These are phyloP conservation scores for Viola pubescens DNA, from an alignment of 441 rosid genomes.

Conservation along the genomic window DNA sequence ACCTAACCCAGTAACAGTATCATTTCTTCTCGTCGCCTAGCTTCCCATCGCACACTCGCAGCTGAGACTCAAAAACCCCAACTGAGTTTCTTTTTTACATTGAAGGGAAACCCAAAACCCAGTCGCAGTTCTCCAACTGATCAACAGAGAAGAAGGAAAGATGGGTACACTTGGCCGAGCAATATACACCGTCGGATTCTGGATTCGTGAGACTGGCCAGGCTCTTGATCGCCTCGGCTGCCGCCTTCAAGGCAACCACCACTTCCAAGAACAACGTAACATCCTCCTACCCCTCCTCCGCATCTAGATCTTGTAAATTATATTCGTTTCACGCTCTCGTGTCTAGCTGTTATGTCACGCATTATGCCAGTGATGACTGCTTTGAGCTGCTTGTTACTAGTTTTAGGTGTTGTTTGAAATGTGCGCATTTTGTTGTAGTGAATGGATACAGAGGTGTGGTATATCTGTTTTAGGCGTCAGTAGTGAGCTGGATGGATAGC, in stretches of 20 bases:
- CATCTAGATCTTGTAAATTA: slow-evolving; percentile 4
- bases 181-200: slow-evolving; percentile 75
- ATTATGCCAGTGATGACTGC: not conserved
- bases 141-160: slow-evolving; percentile 13
- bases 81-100: not conserved
- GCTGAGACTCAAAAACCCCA: not conserved
- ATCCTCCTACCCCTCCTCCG: not conserved
- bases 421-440: no score
- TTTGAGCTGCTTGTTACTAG: not conserved
- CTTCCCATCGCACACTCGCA: slow-evolving; percentile 8
- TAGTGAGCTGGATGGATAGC: no score
- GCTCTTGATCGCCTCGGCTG: slow-evolving; percentile 91
- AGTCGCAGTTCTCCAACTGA: not conserved
- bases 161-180: slow-evolving; percentile 90
- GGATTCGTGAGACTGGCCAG: slow-evolving; percentile 95
- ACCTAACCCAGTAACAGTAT: slow-evolving; percentile 2
- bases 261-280: slow-evolving; percentile 81
- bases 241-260: slow-evolving; percentile 79
- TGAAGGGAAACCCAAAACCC: not conserved
- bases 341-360: not conserved
- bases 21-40: slow-evolving; percentile 2
- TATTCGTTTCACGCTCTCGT: slow-evolving; percentile 9
- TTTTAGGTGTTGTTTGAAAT: not conserved
- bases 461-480: no score
- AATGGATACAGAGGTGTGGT: no score